phyloP scores from a whole-genome alignment of 2,329 filamentous ascomycete species.

The Xenosphaeropsis pyriputrescens region DNA sequence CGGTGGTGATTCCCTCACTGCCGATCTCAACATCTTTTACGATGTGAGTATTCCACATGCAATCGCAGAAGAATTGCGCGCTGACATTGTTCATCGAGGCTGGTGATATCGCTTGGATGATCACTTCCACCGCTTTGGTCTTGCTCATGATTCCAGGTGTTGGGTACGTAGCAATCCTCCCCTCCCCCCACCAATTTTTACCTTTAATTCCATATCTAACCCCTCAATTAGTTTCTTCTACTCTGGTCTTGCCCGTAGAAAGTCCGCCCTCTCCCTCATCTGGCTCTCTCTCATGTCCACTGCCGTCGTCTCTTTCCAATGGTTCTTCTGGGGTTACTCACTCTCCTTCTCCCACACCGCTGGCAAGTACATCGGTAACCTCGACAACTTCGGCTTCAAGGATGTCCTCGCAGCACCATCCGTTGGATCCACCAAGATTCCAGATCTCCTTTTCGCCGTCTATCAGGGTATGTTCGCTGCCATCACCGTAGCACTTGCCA shows the following conservation, averaged over 20 bases:
- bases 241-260: constrained; percentile 75
- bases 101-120: constrained; percentile 77
- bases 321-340: constrained; percentile 44
- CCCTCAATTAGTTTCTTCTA: constrained; percentile 55
- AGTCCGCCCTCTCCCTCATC: constrained; percentile 78
- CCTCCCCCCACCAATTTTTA: too few relatives aligned
- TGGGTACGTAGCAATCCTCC: constrained; percentile 30
- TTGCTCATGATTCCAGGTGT: constrained; percentile 89
- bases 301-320: constrained; percentile 76
- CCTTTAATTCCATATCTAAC: neutral
- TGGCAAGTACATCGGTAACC: constrained; percentile 54
- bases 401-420: constrained; percentile 64
- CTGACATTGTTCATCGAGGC: constrained; percentile 30
- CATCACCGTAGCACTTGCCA: constrained; percentile 74
- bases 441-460: constrained; percentile 72
- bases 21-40: constrained; percentile 76
- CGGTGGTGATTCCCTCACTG: constrained; percentile 43
- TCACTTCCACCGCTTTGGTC: constrained; percentile 68
- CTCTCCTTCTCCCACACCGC: constrained; percentile 39
- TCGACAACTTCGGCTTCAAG: constrained; percentile 67
- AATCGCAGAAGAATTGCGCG: constrained; percentile 11
- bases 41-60: constrained; percentile 31
- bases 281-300: constrained; percentile 84
- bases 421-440: constrained; percentile 57
- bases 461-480: constrained; percentile 84